Evolutionary conservation across 2,329 filamentous ascomycete species (phyloP), one percentile per base, ranked within the genome.

Genomic region (Fusarium dimerum): DNA sequence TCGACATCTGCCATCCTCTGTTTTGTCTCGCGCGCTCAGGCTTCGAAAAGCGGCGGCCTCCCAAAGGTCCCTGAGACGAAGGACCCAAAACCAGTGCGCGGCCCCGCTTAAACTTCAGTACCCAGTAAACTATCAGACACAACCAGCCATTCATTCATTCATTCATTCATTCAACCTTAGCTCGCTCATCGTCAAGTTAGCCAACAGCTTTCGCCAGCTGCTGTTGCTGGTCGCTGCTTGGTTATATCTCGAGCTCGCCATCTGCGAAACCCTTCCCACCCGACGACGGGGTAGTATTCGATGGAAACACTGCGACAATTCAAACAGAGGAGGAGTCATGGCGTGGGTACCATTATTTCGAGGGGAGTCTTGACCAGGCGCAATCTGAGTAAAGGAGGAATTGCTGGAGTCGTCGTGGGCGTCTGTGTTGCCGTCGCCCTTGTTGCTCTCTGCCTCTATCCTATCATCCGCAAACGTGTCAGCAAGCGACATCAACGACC

Each of bases 341-440:
- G 34, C 39, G 63, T 58, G 60, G 55, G 47, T 40, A 51, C 58
- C 47, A 57, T 64, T 51, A 47, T 45, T 45, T 44, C 48, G 39
- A 56, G 62, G 48, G 55, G 54, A 44, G 46, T 50, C 32, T 38
- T 66, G 40, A 50, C 54, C 32, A 69, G 62, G 54, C 67, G 70
- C 43, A 54, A 64, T 34, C 52, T 74, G 48, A 60, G 62, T 47
- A 58, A 71, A 56, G 72, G 72, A 40, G 67, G 66, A 44, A 66
- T 75, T 45, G 73, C 72, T 2, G 73, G 73, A 36, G 62, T 72
- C 47, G 67, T 70, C 26, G 62, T 76, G 41, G 73, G 73, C 32
- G 60, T 68, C 46, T 48, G 73, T 40, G 53, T 74, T 42, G 71
- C 62, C 40, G 56, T 67, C 42, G 62, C 57, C 13, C 65, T 75